A percentile compares a stretch with the other conserved stretches of the same genome.
These are phyloP conservation scores for Rosa rugosa DNA, from an alignment of 306 rosid species.

Conservation along the genomic window DNA sequence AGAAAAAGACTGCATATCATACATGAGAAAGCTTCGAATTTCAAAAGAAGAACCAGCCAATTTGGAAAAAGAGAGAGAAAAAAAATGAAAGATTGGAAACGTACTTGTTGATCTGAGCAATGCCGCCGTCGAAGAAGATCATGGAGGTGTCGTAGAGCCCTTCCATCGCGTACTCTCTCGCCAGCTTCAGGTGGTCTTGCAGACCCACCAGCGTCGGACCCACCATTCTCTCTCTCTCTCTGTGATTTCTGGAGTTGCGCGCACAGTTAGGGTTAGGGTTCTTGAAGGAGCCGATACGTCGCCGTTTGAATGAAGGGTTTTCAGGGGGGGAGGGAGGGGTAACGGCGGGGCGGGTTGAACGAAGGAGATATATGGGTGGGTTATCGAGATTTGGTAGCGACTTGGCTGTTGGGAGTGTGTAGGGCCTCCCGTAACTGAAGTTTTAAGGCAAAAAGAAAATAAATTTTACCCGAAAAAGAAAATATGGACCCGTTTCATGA, in stretches of 20 bases:
- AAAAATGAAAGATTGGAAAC: too few species aligned
- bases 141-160: conserved; percentile 89
- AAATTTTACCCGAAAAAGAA: too few species aligned
- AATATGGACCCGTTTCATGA: neutral
- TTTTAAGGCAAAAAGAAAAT: neutral
- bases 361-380: neutral
- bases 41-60: neutral
- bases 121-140: conserved; percentile 93
- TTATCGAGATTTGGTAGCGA: neutral
- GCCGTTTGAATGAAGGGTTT: neutral
- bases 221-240: conserved; percentile 38
- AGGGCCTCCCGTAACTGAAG: neutral
- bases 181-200: conserved; percentile 90
- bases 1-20: too few species aligned
- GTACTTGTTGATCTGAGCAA: conserved; percentile 99
- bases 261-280: conserved; percentile 5
- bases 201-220: conserved; percentile 68
- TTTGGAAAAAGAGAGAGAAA: neutral
- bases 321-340: neutral
- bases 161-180: conserved; percentile 92
- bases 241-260: neutral
- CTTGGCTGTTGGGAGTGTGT: neutral
- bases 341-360: neutral
- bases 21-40: neutral
- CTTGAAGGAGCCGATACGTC: neutral